Base-by-base conservation (phyloP, 2,329 filamentous ascomycete species). In the Neopestalotiopsis sp. region DNA sequence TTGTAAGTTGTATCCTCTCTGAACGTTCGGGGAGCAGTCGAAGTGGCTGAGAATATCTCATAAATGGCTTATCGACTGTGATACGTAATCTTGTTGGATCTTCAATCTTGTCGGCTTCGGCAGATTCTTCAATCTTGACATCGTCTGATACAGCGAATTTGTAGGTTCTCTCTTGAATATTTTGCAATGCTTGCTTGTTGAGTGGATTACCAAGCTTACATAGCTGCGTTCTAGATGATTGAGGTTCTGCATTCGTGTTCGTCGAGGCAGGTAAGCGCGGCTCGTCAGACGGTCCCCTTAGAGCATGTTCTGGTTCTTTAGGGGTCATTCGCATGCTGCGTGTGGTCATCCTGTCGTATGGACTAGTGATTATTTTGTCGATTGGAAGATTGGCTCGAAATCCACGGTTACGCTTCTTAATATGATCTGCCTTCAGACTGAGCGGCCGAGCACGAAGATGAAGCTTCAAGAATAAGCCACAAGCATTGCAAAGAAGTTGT, bases 401-500 rank as follows among this genome's bases (percentile, higher is more conserved):
- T 38, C 92, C 92, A 67, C 93, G 89, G 77, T 95, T 95, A 58
- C 93, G 82, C 84, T 99, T 99, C 86, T 99, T 99, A 84, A 99
- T 99, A 45, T 98, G 94, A 79, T 99, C 96, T 0, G 96, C 98
- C 84, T 99, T 99, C 74, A 99, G 84, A 70, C 95, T 98, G 49
- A 98, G 84, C 1, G 96, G 96, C 28, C 96, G 90, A n/a, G 98
- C 96, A 9, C 42, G 14, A n/a, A 49, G 2, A 17, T 49, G 42
- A 49, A 49, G 42, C 42, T 49, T 98, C 74, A 97, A 80, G 82
- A 99, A 99, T 56, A 99, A 83, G 24, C 96, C 96, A 78, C 96
- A 99, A n/a, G 96, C 96, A 81, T 99, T 99, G 83, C 96, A 99
- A 3, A 99, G 86, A 4, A 96, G 96, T 77, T 98, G 95, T 0